A percentile compares a stretch with the other conserved stretches of the same genome.
phyloP scores from a whole-genome alignment of 1,139 yeast genomes.

The Hanseniaspora uvarum region DNA sequence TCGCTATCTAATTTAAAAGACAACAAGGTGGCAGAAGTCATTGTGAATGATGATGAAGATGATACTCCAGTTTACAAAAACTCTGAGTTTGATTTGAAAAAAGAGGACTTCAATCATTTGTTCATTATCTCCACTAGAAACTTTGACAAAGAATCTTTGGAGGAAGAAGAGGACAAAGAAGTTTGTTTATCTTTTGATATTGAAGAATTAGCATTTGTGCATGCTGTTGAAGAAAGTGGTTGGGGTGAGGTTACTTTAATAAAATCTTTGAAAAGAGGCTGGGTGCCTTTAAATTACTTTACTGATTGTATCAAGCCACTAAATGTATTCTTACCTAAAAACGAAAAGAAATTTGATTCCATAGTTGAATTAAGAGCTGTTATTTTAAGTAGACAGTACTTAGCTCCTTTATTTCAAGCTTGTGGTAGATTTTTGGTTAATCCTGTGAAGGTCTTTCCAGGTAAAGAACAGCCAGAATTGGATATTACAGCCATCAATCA shows the following conservation, averaged over 20 bases:
- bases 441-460: slow-evolving; percentile 40
- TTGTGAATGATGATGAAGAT: neutral
- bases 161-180: slow-evolving; percentile 55
- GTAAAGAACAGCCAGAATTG: slow-evolving; percentile 23
- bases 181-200: slow-evolving; percentile 76
- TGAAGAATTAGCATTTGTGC: slow-evolving; percentile 76
- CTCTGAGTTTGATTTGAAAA: slow-evolving; percentile 22
- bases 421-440: slow-evolving; percentile 66
- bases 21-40: neutral
- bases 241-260: slow-evolving; percentile 94
- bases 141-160: slow-evolving; percentile 61
- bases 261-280: slow-evolving; percentile 67
- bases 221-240: slow-evolving; percentile 82
- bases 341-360: slow-evolving; percentile 22
- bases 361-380: slow-evolving; percentile 30
- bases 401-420: slow-evolving; percentile 55
- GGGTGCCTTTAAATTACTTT: slow-evolving; percentile 95
- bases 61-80: slow-evolving; percentile 17
- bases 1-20: neutral
- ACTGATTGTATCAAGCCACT: slow-evolving; percentile 43
- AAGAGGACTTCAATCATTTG: slow-evolving; percentile 30
- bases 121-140: slow-evolving; percentile 56
- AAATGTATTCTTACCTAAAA: slow-evolving; percentile 20
- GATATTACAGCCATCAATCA: slow-evolving; percentile 39
- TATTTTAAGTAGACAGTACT: slow-evolving; percentile 38